These are phyloP conservation scores for Apiospora hydei DNA, from an alignment of 2,329 filamentous ascomycete species.

Conservation along the genomic window DNA sequence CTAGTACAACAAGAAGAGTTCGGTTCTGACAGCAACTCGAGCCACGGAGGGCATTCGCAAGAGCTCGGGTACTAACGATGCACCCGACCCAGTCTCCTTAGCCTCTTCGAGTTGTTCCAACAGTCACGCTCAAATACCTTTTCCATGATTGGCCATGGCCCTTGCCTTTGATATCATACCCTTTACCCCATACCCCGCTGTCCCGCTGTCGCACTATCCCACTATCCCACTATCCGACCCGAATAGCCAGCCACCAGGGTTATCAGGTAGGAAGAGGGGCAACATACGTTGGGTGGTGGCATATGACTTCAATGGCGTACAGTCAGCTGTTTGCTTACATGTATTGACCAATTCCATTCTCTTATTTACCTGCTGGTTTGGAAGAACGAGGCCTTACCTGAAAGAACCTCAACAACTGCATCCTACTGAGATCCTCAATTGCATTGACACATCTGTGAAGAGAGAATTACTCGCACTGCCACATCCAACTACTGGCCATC, in stretches of 20 bases:
- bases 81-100: not conserved
- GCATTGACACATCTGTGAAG: no score
- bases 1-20: not conserved
- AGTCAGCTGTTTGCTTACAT: not conserved
- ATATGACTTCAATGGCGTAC: not conserved
- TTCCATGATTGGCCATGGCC: not conserved
- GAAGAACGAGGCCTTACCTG: not conserved
- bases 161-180: not conserved
- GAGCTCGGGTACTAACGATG: not conserved
- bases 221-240: not conserved
- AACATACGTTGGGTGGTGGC: not conserved
- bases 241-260: not conserved
- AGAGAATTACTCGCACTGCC: not conserved
- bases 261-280: not conserved
- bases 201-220: no score
- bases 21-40: not conserved
- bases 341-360: no score
- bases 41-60: not conserved
- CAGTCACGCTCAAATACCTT: not conserved
- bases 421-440: not conserved
- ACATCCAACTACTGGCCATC: not conserved
- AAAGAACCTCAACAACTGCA: not conserved
- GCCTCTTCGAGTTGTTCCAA: not conserved
- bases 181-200: not conserved
- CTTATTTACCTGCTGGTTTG: not conserved